Evolutionary conservation across 495 filamentous ascomycete genomes (phyloP), one percentile per base, ranked within the genome.

Genomic region (Neurospora tetraspora): DNA sequence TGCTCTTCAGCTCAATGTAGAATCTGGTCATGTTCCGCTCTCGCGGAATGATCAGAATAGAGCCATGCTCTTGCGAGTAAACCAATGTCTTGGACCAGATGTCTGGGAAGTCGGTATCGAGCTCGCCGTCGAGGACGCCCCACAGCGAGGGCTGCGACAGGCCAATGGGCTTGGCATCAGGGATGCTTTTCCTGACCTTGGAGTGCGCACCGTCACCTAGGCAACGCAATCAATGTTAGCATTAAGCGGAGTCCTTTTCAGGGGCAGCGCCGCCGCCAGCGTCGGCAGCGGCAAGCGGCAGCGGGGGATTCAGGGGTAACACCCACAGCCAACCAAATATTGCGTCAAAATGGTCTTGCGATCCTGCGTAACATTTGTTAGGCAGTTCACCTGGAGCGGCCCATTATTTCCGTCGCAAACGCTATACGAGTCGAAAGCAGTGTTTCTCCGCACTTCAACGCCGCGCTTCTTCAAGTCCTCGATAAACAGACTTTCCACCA

Each of bases 81-180:
- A 92, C 85, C 20, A 84, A 79, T 47, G 88, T 88, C 80, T 91
- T 92, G 78, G 87, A 90, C 89, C 89, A 91, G 34, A 92, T 84
- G 76, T 92, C 90, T 9, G 90, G 90, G 76, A 92, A 92, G 77
- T 90, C 83, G 31, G 90, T 91, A 23, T 87, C 83, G 18, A 91
- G 84, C 69, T 90, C 88, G 14, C 89, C 89, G 76, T 92, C 90
- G 31, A 92, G 78, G 20, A 92, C 90, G 47, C 89, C 90, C 90
- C 90, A 92, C n/a, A 90, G 84, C 18, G 88, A 87, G 72, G 90
- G 87, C 39, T 85, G 87, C 68, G 88, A 88, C 70, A 88, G 81
- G 36, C 89, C 89, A 69, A 88, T 82, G 20, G 89, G 83, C 71
- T 85, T 80, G 1, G 87, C 86, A 73, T 89, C 85, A 0, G 86